Evolutionary conservation across 371 early-diverging fungal species (phyloP), one percentile per base, ranked within the genome.

Genomic region (Haplosporangium sp.): DNA sequence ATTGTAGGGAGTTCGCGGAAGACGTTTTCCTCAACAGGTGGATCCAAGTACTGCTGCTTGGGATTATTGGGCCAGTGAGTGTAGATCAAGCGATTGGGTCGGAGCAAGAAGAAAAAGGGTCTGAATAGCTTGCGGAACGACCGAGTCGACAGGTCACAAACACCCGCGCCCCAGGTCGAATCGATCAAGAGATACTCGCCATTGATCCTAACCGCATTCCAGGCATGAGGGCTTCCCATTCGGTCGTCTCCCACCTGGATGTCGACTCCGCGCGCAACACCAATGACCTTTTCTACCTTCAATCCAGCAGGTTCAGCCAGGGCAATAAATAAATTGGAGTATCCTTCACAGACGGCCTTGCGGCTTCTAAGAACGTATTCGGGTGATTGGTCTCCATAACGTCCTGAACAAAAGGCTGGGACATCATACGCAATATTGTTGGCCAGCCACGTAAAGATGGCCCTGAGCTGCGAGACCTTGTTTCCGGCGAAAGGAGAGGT

Each of bases 141-240:
- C 6, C 63, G 65, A 0, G 76, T 69, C 1, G 62, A 38, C n/a
- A 70, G 57, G 52, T 69, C 68, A 20, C 72, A 68, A 23, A 69
- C 51, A 18, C 85, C 85, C 2, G 85, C 84, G 13, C 85, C 85
- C 85, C 85, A 85, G 20, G 85, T 85, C 10, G 84, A 80, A 46
- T 85, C 85, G 23, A 85, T 83, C 70, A 85, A 59, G 11, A 83
- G 67, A 53, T 74, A 75, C 58, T 84, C 81, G 54, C 84, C 83
- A 51, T 85, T 47, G 53, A 84, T 47, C 16, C 55, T 59, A n/a
- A 79, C 75, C 14, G 72, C 73, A 63, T 85, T 85, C 85, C 85
- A 85, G 50, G 85, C 85, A 57, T 85, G 85, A 18, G 67, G 69
- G 56, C 63, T 61, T 21, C 80, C 75, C 16, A 68, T 46, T 21